Conservation (phyloP, 768 basidiomycete species). For the Austroboletus eburneus region DNA sequence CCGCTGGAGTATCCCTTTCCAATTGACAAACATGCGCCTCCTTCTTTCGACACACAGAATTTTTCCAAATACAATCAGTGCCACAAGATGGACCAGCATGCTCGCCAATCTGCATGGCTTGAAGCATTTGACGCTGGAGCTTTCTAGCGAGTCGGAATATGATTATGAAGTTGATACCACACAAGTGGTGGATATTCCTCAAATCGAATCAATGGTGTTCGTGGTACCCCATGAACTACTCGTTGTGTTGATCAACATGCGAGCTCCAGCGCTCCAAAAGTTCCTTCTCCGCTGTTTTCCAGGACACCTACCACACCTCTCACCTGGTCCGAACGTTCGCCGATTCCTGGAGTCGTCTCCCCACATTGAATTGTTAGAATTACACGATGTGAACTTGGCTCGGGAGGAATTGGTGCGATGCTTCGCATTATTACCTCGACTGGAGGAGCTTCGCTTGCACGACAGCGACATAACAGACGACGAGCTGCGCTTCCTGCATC, state of each 20-base stretch:
- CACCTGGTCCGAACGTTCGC: slow-evolving; percentile 27
- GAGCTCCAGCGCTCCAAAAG: slow-evolving; percentile 33
- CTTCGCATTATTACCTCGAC: slow-evolving; percentile 34
- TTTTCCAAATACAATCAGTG: slow-evolving; percentile 14
- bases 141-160: slow-evolving; percentile 29
- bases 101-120: slow-evolving; percentile 40
- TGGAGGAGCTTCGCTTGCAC: slow-evolving; percentile 51
- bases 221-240: slow-evolving; percentile 31
- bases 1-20: slow-evolving; percentile 30
- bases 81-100: slow-evolving; percentile 28
- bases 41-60: slow-evolving; percentile 23
- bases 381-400: slow-evolving; percentile 46
- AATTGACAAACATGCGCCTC: slow-evolving; percentile 34
- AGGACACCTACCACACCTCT: slow-evolving; percentile 16
- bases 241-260: slow-evolving; percentile 25
- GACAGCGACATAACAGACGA: slow-evolving; percentile 54
- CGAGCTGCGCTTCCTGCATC: slow-evolving; percentile 35
- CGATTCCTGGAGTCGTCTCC: slow-evolving; percentile 29
- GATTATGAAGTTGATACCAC: slow-evolving; percentile 15
- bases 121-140: slow-evolving; percentile 37
- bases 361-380: slow-evolving; percentile 41
- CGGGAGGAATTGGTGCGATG: slow-evolving; percentile 34
- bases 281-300: slow-evolving; percentile 39
- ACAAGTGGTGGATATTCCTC: slow-evolving; percentile 16
- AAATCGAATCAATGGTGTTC: slow-evolving; percentile 29